Evolutionary conservation across 805 yeast species (phyloP).

Genomic region (Yamadazyma tumulicola): DNA sequence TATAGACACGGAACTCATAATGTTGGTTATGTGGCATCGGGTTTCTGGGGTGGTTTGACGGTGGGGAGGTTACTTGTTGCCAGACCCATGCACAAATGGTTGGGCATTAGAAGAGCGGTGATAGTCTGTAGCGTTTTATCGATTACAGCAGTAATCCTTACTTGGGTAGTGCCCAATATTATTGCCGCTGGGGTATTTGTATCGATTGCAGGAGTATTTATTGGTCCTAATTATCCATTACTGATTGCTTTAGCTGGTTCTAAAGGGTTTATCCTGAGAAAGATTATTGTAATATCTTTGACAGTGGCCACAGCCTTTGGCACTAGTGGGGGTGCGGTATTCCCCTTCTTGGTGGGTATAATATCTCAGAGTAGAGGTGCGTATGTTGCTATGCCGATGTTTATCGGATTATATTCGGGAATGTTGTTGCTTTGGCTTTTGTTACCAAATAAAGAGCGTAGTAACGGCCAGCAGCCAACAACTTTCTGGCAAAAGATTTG

Average conservation of each 20-base stretch:
- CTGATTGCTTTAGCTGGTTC: conserved; percentile 45
- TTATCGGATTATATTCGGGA: conserved; percentile 32
- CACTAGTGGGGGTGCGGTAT: conserved; percentile 53
- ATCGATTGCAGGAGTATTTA: conserved; percentile 52
- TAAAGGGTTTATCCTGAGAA: conserved; percentile 44
- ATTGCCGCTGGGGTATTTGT: conserved; percentile 46
- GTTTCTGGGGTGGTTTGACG: conserved; percentile 71
- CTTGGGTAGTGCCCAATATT: conserved; percentile 49
- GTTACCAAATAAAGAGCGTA: conserved; percentile 15
- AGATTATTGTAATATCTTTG: conserved; percentile 47
- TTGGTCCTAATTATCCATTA: conserved; percentile 64
- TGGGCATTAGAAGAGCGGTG: conserved; percentile 46
- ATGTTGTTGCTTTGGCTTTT: conserved; percentile 23
- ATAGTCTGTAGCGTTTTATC: conserved; percentile 31
- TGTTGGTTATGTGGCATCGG: conserved; percentile 64
- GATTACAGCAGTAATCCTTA: conserved; percentile 34
- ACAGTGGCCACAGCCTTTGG: conserved; percentile 56
- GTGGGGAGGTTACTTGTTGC: conserved; percentile 56
- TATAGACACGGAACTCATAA: conserved; percentile 48
- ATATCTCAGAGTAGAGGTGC: conserved; percentile 45
- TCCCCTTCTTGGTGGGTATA: conserved; percentile 52
- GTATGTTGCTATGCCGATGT: conserved; percentile 48
- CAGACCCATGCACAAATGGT: conserved; percentile 27
- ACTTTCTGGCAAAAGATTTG: conserved; percentile 13
- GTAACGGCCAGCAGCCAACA: conserved; percentile 4